phyloP scores from a whole-genome alignment of 768 basidiomycete genomes.

The Suillus discolor region DNA sequence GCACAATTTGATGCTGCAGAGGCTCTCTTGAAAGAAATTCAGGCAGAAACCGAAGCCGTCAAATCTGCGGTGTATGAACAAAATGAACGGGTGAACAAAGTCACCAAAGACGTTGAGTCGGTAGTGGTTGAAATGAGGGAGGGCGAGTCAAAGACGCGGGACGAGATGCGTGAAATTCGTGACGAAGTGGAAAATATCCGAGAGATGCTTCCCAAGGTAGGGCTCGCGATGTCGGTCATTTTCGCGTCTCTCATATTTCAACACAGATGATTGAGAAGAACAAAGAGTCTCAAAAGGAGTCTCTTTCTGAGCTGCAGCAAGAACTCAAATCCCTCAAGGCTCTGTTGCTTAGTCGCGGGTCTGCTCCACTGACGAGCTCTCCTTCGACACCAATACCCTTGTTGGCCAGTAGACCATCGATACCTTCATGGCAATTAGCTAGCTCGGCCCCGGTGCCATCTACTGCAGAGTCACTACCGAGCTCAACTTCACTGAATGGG shows the following conservation, averaged over 20 bases:
- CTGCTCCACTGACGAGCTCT: slow-evolving; percentile 46
- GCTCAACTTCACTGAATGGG: slow-evolving; percentile 16
- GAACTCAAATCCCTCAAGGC: slow-evolving; percentile 95
- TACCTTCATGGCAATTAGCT: slow-evolving; percentile 91
- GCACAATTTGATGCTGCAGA: slow-evolving; percentile 92
- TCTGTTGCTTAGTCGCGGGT: slow-evolving; percentile 75
- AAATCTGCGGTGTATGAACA: slow-evolving; percentile 77
- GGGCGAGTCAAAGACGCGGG: slow-evolving; percentile 75
- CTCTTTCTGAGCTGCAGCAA: slow-evolving; percentile 85
- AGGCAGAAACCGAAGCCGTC: slow-evolving; percentile 73
- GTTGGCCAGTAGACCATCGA: slow-evolving; percentile 62
- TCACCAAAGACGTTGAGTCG: slow-evolving; percentile 69
- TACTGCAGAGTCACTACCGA: slow-evolving; percentile 19
- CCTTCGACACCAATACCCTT: slow-evolving; percentile 54
- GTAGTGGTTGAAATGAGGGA: slow-evolving; percentile 77
- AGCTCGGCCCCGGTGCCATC: slow-evolving; percentile 31
- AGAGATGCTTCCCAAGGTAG: slow-evolving; percentile 92
- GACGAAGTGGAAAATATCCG: slow-evolving; percentile 89
- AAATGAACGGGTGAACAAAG: slow-evolving; percentile 67
- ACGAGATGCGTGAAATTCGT: slow-evolving; percentile 90
- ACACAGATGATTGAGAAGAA: slow-evolving; percentile 92
- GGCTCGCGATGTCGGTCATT: slow-evolving; percentile 13
- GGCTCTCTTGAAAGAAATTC: slow-evolving; percentile 77
- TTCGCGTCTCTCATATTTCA: slow-evolving; percentile 6
- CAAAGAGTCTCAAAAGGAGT: slow-evolving; percentile 81